A percentile compares a stretch with the other conserved stretches of the same genome.
Conservation (phyloP, 1,284 basidiomycete genomes). For the Rhodotorula mucilaginosa region DNA sequence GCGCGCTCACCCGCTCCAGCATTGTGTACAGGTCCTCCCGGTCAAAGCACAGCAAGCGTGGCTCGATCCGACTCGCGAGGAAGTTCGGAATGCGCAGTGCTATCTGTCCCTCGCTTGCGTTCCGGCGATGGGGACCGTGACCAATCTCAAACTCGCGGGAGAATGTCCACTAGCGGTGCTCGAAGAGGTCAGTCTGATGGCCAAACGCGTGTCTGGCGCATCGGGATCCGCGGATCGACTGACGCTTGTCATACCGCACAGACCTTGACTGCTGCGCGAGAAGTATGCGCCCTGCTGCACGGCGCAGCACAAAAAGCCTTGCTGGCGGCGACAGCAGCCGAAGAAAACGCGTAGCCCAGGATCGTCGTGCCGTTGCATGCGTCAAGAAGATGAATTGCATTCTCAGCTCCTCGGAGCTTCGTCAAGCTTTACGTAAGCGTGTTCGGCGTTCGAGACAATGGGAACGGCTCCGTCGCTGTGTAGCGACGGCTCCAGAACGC, state of each 20-base stretch:
- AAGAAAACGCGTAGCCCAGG: too few relatives aligned
- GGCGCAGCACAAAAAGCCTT: slow-evolving; percentile 44
- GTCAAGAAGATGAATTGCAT: neutral
- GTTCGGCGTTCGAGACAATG: neutral
- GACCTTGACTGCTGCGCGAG: slow-evolving; percentile 67
- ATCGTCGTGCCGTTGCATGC: neutral
- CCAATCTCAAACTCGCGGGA: slow-evolving; percentile 76
- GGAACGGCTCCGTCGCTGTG: neutral
- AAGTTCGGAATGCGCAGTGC: slow-evolving; percentile 59
- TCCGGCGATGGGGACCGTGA: slow-evolving; percentile 84
- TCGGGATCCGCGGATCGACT: neutral
- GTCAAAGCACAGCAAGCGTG: slow-evolving; percentile 38
- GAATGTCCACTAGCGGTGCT: slow-evolving; percentile 57
- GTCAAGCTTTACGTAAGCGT: neutral
- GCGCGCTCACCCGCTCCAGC: neutral
- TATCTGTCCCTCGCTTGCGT: slow-evolving; percentile 73
- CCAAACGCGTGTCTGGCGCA: neutral
- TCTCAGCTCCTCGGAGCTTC: neutral
- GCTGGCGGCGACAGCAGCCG: neutral
- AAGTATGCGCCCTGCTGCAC: slow-evolving; percentile 69
- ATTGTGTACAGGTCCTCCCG: neutral
- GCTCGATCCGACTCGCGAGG: slow-evolving; percentile 75
- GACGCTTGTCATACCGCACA: slow-evolving; percentile 43
- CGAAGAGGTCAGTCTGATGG: slow-evolving; percentile 56
- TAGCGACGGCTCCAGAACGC: neutral